Conservation (phyloP, 495 filamentous ascomycete genomes). For the Neurospora sp. region DNA sequence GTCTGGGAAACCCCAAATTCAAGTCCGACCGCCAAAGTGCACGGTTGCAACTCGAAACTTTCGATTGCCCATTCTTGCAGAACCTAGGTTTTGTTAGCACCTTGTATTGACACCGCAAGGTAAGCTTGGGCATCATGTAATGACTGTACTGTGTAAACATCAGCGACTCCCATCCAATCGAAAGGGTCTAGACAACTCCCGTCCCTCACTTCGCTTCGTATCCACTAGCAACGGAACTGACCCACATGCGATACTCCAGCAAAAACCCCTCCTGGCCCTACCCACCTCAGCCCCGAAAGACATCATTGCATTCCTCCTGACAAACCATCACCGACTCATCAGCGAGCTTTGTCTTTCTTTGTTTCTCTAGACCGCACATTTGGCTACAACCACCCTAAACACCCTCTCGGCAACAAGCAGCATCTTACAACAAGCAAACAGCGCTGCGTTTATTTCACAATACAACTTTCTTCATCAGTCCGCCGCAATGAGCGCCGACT, state of each 20-base stretch:
- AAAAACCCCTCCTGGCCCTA: neutral
- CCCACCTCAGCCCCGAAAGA: neutral
- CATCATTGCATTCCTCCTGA: neutral
- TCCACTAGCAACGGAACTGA: neutral
- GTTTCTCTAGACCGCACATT: neutral
- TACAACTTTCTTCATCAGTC: neutral
- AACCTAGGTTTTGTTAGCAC: neutral
- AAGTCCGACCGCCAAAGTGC: neutral
- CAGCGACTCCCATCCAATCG: neutral
- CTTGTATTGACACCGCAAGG: neutral
- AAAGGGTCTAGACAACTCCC: neutral
- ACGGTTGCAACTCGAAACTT: neutral
- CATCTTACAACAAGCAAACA: neutral
- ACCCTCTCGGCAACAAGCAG: neutral
- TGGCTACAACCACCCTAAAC: neutral
- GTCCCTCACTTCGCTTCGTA: neutral
- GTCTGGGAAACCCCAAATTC: neutral
- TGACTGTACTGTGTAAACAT: neutral
- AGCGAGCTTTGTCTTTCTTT: neutral
- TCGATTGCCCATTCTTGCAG: neutral
- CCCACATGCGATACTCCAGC: neutral
- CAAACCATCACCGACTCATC: neutral
- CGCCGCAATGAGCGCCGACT: conserved; percentile 35
- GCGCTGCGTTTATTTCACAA: neutral
- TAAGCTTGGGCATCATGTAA: neutral